Conservation (phyloP, 1,284 basidiomycete species). For the Cryptococcus maquisensis region DNA sequence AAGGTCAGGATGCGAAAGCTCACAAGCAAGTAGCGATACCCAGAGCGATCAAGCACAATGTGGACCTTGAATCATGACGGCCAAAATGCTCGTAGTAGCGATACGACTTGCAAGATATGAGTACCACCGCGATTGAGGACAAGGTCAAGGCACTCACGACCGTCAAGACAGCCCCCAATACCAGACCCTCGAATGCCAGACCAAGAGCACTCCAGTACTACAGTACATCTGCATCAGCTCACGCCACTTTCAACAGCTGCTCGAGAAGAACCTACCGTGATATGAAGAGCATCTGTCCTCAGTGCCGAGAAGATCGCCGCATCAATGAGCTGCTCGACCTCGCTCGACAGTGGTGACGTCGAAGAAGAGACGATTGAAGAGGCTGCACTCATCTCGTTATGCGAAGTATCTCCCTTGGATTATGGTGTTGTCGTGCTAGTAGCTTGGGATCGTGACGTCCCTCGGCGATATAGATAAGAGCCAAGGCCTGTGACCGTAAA, state of each 20-base stretch:
- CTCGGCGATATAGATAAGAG: too few species aligned
- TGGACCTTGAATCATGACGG: conserved; percentile 1
- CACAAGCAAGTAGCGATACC: conserved; percentile 5
- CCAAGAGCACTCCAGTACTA: conserved; percentile 11
- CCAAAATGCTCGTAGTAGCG: conserved; percentile 10
- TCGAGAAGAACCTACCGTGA: conserved; percentile 1
- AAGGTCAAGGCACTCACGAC: conserved; percentile 1
- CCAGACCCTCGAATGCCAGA: conserved; percentile 6
- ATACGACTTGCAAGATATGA: neutral
- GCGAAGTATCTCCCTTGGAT: too few species aligned
- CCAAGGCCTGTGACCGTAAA: too few species aligned
- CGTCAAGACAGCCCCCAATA: conserved; percentile 8
- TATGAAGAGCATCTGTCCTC: neutral
- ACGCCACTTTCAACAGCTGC: neutral
- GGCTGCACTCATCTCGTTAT: too few species aligned
- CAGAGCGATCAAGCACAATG: conserved; percentile 4
- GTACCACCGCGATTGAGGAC: neutral
- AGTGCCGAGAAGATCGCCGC: conserved; percentile 8
- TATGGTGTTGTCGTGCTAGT: neutral
- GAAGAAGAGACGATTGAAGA: too few species aligned
- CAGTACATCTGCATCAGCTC: neutral
- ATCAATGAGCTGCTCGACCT: conserved; percentile 1
- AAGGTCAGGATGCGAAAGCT: neutral
- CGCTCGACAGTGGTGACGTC: neutral
- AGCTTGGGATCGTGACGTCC: too few species aligned